Evolutionary conservation across 805 yeast species (phyloP).

Genomic region (Ogataea degrootiae): DNA sequence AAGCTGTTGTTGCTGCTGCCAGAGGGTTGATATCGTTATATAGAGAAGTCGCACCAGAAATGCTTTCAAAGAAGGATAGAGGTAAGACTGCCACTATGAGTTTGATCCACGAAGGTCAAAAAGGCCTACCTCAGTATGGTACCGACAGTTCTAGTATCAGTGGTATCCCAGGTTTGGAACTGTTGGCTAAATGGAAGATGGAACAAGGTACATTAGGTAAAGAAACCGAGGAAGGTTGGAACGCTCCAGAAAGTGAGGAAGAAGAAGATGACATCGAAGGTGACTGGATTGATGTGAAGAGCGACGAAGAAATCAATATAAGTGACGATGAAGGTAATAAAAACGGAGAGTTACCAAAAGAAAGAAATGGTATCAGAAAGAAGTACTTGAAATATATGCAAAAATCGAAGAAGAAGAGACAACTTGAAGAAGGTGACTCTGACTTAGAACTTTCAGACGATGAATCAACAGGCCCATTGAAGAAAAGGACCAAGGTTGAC

Average conservation of each 20-base stretch:
- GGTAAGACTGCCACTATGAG: slow-evolving; percentile 91
- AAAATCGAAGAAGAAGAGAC: slow-evolving; percentile 27
- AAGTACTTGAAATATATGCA: slow-evolving; percentile 30
- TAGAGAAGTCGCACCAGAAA: slow-evolving; percentile 94
- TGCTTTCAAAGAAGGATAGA: slow-evolving; percentile 85
- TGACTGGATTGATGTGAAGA: slow-evolving; percentile 87
- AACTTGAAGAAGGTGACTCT: slow-evolving; percentile 33
- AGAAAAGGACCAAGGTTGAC: slow-evolving; percentile 31
- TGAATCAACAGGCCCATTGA: slow-evolving; percentile 30
- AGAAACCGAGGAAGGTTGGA: slow-evolving; percentile 57
- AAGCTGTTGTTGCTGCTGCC: slow-evolving; percentile 93
- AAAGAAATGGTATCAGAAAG: slow-evolving; percentile 30
- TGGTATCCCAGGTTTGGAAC: slow-evolving; percentile 89
- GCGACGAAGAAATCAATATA: slow-evolving; percentile 69
- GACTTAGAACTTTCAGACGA: slow-evolving; percentile 51
- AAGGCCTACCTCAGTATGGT: slow-evolving; percentile 63
- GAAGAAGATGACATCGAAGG: slow-evolving; percentile 67
- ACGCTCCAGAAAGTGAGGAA: slow-evolving; percentile 51
- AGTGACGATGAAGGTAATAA: slow-evolving; percentile 45
- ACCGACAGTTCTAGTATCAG: slow-evolving; percentile 56
- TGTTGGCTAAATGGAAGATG: slow-evolving; percentile 80
- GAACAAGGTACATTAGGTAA: slow-evolving; percentile 52
- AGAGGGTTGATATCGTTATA: slow-evolving; percentile 78
- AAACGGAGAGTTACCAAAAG: slow-evolving; percentile 30
- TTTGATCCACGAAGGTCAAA: slow-evolving; percentile 51